phyloP scores from a whole-genome alignment of 2,329 filamentous ascomycete genomes.

The Ophiognomonia clavigignenti-juglandacearum region DNA sequence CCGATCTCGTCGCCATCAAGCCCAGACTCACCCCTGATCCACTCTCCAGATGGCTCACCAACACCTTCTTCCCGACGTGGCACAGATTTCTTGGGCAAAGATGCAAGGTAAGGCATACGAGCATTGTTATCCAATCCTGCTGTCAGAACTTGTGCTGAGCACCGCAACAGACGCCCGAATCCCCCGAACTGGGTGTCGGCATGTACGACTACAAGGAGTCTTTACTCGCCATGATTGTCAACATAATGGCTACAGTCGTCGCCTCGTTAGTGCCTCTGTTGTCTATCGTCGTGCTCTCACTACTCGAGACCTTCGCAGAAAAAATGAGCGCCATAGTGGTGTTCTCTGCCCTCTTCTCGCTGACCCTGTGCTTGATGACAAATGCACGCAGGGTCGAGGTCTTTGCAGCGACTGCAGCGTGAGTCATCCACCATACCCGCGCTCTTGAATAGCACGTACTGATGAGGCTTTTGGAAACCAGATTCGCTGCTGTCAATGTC shows the following conservation, averaged over 20 bases:
- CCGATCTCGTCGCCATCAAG: constrained; percentile 22
- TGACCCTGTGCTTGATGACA: constrained; percentile 16
- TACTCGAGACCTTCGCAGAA: constrained; percentile 23
- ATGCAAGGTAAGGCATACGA: constrained; percentile 1
- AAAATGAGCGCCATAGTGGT: constrained; percentile 17
- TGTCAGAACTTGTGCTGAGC: background rate
- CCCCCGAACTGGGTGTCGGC: constrained; percentile 2
- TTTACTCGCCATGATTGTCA: constrained; percentile 8
- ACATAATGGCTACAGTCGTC: constrained; percentile 21
- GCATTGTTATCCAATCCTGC: background rate
- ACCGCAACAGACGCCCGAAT: background rate
- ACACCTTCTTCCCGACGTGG: constrained; percentile 17
- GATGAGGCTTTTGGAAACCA: background rate
- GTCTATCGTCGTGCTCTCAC: constrained; percentile 24
- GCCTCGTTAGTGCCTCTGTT: constrained; percentile 24
- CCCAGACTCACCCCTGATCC: constrained; percentile 12
- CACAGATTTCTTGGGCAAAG: constrained; percentile 16
- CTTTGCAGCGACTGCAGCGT: constrained; percentile 18
- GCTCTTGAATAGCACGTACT: no score
- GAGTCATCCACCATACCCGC: constrained; percentile 20
- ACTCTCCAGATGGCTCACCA: constrained; percentile 19
- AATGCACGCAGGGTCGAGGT: constrained; percentile 17
- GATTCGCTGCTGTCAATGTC: constrained; percentile 10
- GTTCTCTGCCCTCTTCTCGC: constrained; percentile 17
- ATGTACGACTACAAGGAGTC: constrained; percentile 17